Percentiles rank a stretch among this genome's conserved stretches.
Evolutionary conservation across 768 basidiomycete species (phyloP).

Genomic region (Candolleomyces efflorescens): DNA sequence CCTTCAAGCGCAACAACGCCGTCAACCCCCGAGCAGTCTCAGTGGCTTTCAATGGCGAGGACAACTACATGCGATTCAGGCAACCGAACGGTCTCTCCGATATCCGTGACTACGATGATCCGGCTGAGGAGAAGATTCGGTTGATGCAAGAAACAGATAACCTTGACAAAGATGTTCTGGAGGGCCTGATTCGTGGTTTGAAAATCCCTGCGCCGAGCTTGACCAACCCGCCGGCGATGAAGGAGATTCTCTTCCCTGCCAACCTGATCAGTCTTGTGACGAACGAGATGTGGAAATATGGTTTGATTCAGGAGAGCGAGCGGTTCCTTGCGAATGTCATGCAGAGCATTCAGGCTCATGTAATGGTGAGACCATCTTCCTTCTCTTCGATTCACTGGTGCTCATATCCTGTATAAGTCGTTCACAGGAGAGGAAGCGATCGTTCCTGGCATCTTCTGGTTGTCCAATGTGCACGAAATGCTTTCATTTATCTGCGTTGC

Average conservation of each 20-base stretch:
- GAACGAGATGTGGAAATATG: constrained; percentile 99
- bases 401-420: constrained; percentile 43
- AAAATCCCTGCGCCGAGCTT: constrained; percentile 91
- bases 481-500: constrained; percentile 98
- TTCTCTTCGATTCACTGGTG: constrained; percentile 3
- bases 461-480: constrained; percentile 99
- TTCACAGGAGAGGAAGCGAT: constrained; percentile 94
- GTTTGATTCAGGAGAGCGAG: constrained; percentile 94
- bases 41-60: constrained; percentile 83
- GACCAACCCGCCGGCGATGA: constrained; percentile 88
- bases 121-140: constrained; percentile 92
- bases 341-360: constrained; percentile 95
- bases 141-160: constrained; percentile 88
- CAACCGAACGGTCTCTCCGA: constrained; percentile 58
- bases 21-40: constrained; percentile 82
- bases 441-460: constrained; percentile 96
- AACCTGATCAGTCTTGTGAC: constrained; percentile 96
- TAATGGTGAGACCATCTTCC: constrained; percentile 69
- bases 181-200: constrained; percentile 84
- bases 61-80: constrained; percentile 63
- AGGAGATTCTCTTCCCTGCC: constrained; percentile 98
- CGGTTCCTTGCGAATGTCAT: constrained; percentile 98
- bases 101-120: constrained; percentile 77
- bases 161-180: constrained; percentile 90
- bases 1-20: constrained; percentile 66